Evolutionary conservation across 139 green algal species (phyloP).

Genomic region (Chlamydomonas asymmetrica): DNA sequence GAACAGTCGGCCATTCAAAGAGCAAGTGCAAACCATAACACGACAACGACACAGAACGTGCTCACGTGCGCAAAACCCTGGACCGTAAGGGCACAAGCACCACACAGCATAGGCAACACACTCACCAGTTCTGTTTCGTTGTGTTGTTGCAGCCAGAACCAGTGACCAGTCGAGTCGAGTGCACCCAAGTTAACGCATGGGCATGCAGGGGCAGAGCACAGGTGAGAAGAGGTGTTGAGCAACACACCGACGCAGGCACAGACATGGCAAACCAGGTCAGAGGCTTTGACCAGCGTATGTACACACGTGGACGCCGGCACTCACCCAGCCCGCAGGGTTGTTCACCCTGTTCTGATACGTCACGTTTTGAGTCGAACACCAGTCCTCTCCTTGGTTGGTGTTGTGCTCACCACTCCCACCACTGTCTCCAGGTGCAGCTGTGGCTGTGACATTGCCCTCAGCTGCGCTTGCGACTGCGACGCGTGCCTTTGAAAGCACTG

Average conservation of each 20-base stretch:
- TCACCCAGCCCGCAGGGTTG: slow-evolving; percentile 23
- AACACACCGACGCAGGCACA: too few species aligned
- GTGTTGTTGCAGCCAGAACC: not conserved
- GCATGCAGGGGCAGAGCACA: too few species aligned
- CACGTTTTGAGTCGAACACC: slow-evolving; percentile 15
- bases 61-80: not conserved
- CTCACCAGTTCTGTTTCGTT: not conserved
- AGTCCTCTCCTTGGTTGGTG: slow-evolving; percentile 79
- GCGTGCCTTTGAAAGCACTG: too few species aligned
- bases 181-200: too few species aligned
- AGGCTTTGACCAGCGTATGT: too few species aligned
- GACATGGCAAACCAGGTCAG: too few species aligned
- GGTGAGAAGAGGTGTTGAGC: too few species aligned
- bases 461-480: too few species aligned
- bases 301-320: too few species aligned
- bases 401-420: slow-evolving; percentile 77
- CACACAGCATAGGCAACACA: slow-evolving; percentile 1
- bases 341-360: slow-evolving; percentile 29
- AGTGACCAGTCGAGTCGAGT: too few species aligned
- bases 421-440: too few species aligned
- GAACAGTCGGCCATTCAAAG: not conserved
- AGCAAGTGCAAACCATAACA: not conserved
- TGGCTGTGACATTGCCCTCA: too few species aligned
- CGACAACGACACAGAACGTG: not conserved
- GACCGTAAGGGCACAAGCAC: slow-evolving; percentile 13